phyloP scores from a whole-genome alignment of 345 rosid genomes.

The Populus simonii region DNA sequence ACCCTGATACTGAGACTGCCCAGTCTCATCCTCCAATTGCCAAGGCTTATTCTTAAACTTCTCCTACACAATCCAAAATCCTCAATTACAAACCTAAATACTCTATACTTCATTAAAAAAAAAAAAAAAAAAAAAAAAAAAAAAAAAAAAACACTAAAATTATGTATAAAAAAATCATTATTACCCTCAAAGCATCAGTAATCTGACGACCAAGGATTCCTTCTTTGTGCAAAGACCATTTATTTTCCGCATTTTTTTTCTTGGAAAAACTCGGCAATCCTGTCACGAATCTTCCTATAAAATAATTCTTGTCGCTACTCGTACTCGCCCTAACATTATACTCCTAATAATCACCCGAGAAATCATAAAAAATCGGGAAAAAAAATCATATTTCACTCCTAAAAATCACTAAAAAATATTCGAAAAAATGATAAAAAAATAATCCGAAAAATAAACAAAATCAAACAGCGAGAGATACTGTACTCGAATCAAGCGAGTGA shows the following conservation, averaged over 20 bases:
- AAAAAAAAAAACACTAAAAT: background rate
- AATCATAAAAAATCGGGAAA: background rate
- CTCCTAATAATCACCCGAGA: slow-evolving; percentile 42
- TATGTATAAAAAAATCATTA: background rate
- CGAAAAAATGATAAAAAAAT: background rate
- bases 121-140: background rate
- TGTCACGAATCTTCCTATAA: slow-evolving; percentile 75
- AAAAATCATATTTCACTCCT: slow-evolving; percentile 40
- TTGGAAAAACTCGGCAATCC: slow-evolving; percentile 80
- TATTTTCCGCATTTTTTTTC: slow-evolving; percentile 82
- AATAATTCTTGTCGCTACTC: slow-evolving; percentile 70
- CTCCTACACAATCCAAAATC: slow-evolving; percentile 41
- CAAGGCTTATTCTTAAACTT: slow-evolving; percentile 93
- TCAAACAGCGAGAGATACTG: background rate
- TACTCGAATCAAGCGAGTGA: slow-evolving; percentile 87
- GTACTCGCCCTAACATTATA: slow-evolving; percentile 71
- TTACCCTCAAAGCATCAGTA: slow-evolving; percentile 72
- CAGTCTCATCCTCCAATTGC: slow-evolving; percentile 95
- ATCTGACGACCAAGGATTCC: slow-evolving; percentile 89
- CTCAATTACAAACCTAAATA: background rate
- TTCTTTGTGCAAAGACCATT: slow-evolving; percentile 84
- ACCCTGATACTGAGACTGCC: slow-evolving; percentile 86
- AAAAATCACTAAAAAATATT: background rate
- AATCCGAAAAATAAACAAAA: too few species aligned
- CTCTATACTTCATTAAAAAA: too few species aligned